Evolutionary conservation across 352 stramenopile genomes (phyloP).

Genomic region (Pythium coloratum): DNA sequence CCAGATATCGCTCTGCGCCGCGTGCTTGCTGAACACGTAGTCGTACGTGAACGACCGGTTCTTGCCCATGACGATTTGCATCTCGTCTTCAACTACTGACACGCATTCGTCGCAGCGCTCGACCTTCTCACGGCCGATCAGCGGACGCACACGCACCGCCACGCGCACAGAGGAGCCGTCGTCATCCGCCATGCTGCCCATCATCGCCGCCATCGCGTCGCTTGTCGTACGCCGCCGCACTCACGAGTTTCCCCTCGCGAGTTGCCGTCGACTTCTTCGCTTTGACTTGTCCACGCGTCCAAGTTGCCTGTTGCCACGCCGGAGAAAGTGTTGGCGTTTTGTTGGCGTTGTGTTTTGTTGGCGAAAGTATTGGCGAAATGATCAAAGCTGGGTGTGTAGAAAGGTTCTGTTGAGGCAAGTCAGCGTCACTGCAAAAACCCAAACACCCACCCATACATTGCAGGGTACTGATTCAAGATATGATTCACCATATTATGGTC

Average conservation of each 20-base stretch:
- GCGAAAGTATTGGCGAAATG: background rate
- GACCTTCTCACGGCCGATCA: slow-evolving; percentile 88
- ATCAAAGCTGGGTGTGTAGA: background rate
- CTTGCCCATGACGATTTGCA: slow-evolving; percentile 87
- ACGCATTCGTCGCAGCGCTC: slow-evolving; percentile 88
- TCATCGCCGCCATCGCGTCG: background rate
- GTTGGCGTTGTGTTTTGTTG: background rate
- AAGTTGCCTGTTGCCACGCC: background rate
- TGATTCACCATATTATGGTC: too few species aligned
- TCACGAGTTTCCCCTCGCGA: background rate
- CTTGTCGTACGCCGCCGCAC: background rate
- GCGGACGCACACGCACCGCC: slow-evolving; percentile 80
- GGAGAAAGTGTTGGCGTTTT: background rate
- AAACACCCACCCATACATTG: background rate
- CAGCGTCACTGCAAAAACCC: background rate
- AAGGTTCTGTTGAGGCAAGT: background rate
- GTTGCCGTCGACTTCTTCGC: background rate
- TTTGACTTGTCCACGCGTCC: background rate
- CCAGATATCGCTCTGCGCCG: slow-evolving; percentile 86
- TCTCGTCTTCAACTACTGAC: slow-evolving; percentile 78
- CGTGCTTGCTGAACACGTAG: slow-evolving; percentile 86
- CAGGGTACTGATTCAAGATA: too few species aligned
- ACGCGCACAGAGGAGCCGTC: slow-evolving; percentile 73
- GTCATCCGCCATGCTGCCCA: slow-evolving; percentile 37
- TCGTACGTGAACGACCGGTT: slow-evolving; percentile 91